Evolutionary conservation across 2,329 filamentous ascomycete species (phyloP).

Genomic region (Fusarium pininemorale): DNA sequence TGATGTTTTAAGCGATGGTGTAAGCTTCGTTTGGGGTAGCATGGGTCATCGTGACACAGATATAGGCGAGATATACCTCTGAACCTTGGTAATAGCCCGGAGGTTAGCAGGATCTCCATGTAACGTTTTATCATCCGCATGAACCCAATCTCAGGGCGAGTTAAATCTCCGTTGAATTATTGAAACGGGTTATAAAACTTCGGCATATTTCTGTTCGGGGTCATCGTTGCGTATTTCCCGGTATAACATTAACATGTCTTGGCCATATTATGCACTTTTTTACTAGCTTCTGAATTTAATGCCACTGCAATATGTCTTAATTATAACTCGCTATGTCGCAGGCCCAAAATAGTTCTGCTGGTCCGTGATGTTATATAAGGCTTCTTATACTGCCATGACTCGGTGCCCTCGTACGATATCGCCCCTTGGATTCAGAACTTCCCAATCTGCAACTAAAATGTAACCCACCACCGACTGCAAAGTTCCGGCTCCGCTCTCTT

Average conservation of each 20-base stretch:
- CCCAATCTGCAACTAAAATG: neutral
- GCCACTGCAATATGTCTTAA: too few relatives aligned
- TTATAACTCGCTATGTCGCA: neutral
- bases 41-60: neutral
- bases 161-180: neutral
- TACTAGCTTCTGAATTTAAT: neutral
- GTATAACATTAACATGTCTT: neutral
- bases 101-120: neutral
- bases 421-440: neutral
- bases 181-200: neutral
- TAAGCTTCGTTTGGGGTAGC: neutral
- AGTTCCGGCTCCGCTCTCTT: neutral
- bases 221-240: neutral
- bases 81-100: neutral
- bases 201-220: neutral
- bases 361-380: neutral
- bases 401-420: neutral
- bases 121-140: neutral
- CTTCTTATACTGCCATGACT: neutral
- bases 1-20: neutral
- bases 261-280: neutral
- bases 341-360: neutral
- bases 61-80: neutral
- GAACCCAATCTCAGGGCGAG: neutral
- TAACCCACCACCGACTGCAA: neutral